Conservation (phyloP, 306 rosid species). For the Cercis canadensis region DNA sequence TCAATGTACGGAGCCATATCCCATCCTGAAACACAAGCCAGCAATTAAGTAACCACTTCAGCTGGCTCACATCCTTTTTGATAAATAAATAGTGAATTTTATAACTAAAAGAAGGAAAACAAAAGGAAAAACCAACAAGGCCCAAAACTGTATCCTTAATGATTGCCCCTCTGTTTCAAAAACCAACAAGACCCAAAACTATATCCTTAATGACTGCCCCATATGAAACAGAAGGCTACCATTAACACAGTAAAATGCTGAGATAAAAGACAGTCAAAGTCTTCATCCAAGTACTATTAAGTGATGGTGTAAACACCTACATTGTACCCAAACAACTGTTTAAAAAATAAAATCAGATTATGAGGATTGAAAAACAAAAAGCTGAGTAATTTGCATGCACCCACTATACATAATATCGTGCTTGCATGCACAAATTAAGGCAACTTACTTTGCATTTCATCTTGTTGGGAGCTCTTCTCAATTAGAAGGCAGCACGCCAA, state of each 20-base stretch:
- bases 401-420: constrained; percentile 23
- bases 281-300: too few species aligned
- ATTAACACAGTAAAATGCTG: constrained; percentile 2
- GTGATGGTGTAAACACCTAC: too few species aligned
- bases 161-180: too few species aligned
- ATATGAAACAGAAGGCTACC: constrained; percentile 24
- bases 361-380: too few species aligned
- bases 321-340: too few species aligned
- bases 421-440: constrained; percentile 34
- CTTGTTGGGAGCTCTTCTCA: constrained; percentile 87
- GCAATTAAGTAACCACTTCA: constrained; percentile 17
- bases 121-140: neutral
- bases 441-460: constrained; percentile 91
- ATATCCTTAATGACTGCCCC: neutral
- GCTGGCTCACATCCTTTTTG: constrained; percentile 9
- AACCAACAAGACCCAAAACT: constrained; percentile 1
- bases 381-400: neutral
- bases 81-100: constrained; percentile 10
- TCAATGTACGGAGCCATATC: constrained; percentile 99
- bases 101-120: constrained; percentile 9
- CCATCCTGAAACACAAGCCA: constrained; percentile 76
- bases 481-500: constrained; percentile 85
- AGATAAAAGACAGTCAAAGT: too few species aligned
- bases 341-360: too few species aligned
- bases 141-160: too few species aligned